Evolutionary conservation across 495 filamentous ascomycete genomes (phyloP), one percentile per base, ranked within the genome.

Genomic region (Trichoderma virens): DNA sequence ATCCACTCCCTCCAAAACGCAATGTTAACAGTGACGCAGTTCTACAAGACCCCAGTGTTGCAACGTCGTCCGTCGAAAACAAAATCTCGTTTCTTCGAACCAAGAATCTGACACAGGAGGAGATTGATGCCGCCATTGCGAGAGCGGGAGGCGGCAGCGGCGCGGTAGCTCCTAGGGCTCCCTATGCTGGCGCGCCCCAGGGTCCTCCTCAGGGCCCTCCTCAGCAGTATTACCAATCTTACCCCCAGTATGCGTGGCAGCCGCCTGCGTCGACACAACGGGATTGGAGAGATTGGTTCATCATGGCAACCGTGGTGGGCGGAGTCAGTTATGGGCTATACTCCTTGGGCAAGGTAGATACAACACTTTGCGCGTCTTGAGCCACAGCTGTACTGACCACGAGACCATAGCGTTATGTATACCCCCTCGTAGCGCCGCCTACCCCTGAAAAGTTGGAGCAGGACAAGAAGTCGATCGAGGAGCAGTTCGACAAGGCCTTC

Each of bases 201-300:
- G 18, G 67, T 25, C 61, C 68, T 23, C 78, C 83, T 67, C 76
- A 77, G 66, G 80, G 79, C 18, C 79, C 83, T 65, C 74, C 80
- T n/a, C 81, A 80, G 39, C 80, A 80, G 63, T 88, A 86, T 73
- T 91, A 93, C 80, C 86, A 85, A 16, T 75, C 71, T n/a, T 77
- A 76, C 69, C 79, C 79, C 60, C 86, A 85, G 72, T 95, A 92
- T 78, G 79, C 75, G 67, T 82, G 79, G 79, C 78, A 75, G 66
- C 76, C 74, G 73, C 88, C 88, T 64, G 85, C 85, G 62, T 82
- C 86, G 20, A 86, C 88, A 61, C 91, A 85, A 69, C 83, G 94
- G 66, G 94, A 99, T 73, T 99, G 94, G 94, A 83, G 94, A 59
- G 94, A 99, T 70, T 97, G 90, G 89, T 99, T 97, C 72, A 96